Evolutionary conservation across 176 grass and related monocot species (phyloP).

Genomic region (Tillandsia leiboldiana): DNA sequence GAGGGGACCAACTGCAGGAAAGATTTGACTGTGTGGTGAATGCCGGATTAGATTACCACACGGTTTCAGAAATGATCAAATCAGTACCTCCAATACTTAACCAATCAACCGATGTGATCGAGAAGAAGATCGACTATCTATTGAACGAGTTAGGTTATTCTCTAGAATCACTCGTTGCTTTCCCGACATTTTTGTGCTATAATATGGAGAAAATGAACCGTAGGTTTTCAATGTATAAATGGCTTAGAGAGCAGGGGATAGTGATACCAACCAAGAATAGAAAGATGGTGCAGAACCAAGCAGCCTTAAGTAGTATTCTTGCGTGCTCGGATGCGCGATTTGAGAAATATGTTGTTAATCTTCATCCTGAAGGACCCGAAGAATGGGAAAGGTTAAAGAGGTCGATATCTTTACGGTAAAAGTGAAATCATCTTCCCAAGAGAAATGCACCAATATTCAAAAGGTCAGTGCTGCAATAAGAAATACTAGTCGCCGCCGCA

Average conservation of each 20-base stretch:
- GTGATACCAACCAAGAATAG: constrained; percentile 7
- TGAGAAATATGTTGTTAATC: constrained; percentile 33
- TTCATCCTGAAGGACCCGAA: constrained; percentile 36
- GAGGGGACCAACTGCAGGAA: constrained; percentile 41
- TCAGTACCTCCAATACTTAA: constrained; percentile 29
- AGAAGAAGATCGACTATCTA: constrained; percentile 47
- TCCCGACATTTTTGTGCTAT: constrained; percentile 34
- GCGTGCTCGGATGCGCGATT: constrained; percentile 37
- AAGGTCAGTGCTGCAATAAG: not conserved
- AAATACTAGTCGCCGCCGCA: not conserved
- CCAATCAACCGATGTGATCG: constrained; percentile 27
- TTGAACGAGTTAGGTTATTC: constrained; percentile 32
- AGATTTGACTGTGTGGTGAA: constrained; percentile 39
- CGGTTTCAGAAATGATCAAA: constrained; percentile 36
- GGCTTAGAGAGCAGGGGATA: constrained; percentile 30
- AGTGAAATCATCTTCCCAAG: not conserved
- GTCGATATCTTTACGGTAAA: constrained; percentile 7
- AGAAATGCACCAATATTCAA: not conserved
- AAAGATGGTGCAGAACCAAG: constrained; percentile 14
- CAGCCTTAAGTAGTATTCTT: constrained; percentile 43
- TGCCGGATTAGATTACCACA: constrained; percentile 36
- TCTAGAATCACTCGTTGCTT: constrained; percentile 27
- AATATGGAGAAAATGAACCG: constrained; percentile 46
- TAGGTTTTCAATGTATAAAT: constrained; percentile 40
- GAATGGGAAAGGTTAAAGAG: constrained; percentile 45